These are phyloP conservation scores for Lobulomyces angularis DNA, from an alignment of 192 early-diverging fungal species.

Conservation along the genomic window DNA sequence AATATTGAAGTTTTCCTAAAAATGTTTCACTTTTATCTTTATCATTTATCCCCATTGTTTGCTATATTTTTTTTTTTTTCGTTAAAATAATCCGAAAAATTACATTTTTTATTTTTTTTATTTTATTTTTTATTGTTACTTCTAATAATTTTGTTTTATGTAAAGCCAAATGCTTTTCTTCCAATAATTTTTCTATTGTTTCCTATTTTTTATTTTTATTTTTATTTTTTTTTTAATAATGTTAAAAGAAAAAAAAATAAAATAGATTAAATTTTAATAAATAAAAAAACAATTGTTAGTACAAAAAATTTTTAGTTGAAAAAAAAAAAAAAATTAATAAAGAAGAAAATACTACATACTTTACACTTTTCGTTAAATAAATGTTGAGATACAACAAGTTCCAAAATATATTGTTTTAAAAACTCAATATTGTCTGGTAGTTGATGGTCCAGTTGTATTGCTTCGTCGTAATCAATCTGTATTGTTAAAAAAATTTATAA, in stretches of 20 bases:
- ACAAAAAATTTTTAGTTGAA: background rate
- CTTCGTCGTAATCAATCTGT: background rate
- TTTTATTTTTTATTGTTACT: constrained; percentile 6
- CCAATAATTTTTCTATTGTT: constrained; percentile 22
- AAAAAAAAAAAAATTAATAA: background rate
- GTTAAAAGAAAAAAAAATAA: background rate
- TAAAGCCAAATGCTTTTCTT: constrained; percentile 24
- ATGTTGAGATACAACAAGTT: constrained; percentile 18
- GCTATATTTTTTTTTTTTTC: constrained; percentile 11
- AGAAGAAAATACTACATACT: constrained; percentile 3
- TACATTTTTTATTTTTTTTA: no score
- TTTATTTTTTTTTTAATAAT: no score
- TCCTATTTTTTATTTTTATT: no score
- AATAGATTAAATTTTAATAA: background rate
- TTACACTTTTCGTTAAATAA: constrained; percentile 25
- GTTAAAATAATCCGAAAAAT: background rate
- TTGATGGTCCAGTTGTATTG: constrained; percentile 8
- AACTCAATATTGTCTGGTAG: constrained; percentile 14
- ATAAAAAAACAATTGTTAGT: background rate
- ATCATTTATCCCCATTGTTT: constrained; percentile 23
- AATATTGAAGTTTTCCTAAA: constrained; percentile 23
- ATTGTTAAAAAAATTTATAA: constrained; percentile 3
- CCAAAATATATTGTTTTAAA: constrained; percentile 11
- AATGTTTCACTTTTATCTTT: constrained; percentile 17
- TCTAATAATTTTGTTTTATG: constrained; percentile 24